Conservation (phyloP, 129 eudicot genomes). For the Artemisia argyi region DNA sequence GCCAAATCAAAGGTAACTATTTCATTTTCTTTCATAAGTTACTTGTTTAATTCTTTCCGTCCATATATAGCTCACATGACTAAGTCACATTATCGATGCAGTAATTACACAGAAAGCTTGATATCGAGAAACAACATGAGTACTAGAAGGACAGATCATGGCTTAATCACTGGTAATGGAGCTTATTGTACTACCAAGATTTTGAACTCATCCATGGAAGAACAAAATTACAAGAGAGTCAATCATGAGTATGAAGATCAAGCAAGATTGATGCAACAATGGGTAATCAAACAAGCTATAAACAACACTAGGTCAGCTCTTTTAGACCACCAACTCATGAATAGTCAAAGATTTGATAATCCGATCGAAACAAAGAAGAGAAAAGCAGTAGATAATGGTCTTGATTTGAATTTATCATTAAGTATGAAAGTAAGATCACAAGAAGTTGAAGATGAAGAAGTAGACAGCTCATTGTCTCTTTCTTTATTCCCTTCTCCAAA, state of each 20-base stretch:
- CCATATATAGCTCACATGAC: slow-evolving; percentile 3
- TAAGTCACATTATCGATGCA: slow-evolving; percentile 4
- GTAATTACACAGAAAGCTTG: slow-evolving; percentile 17
- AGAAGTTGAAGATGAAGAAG: slow-evolving; percentile 36
- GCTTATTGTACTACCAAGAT: slow-evolving; percentile 20
- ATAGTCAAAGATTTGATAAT: slow-evolving; percentile 25
- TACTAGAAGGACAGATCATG: slow-evolving; percentile 25
- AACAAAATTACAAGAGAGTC: slow-evolving; percentile 22
- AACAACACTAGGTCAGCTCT: slow-evolving; percentile 32
- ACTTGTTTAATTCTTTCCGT: slow-evolving; percentile 1
- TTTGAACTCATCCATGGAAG: slow-evolving; percentile 26
- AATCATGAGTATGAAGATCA: slow-evolving; percentile 31
- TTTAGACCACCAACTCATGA: slow-evolving; percentile 28
- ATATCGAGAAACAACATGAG: slow-evolving; percentile 22
- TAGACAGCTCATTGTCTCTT: slow-evolving; percentile 40
- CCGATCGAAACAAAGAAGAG: slow-evolving; percentile 35
- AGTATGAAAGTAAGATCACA: slow-evolving; percentile 27
- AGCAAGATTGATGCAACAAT: slow-evolving; percentile 29
- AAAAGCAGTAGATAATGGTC: slow-evolving; percentile 30
- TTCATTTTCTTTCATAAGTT: neutral
- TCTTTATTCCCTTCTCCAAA: slow-evolving; percentile 38
- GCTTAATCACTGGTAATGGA: slow-evolving; percentile 30
- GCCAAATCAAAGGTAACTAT: slow-evolving; percentile 35
- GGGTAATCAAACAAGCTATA: slow-evolving; percentile 28
- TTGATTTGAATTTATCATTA: slow-evolving; percentile 46